Evolutionary conservation across 192 early-diverging fungal genomes (phyloP), one percentile per base, ranked within the genome.

Genomic region (Ambispora gerdemannii): DNA sequence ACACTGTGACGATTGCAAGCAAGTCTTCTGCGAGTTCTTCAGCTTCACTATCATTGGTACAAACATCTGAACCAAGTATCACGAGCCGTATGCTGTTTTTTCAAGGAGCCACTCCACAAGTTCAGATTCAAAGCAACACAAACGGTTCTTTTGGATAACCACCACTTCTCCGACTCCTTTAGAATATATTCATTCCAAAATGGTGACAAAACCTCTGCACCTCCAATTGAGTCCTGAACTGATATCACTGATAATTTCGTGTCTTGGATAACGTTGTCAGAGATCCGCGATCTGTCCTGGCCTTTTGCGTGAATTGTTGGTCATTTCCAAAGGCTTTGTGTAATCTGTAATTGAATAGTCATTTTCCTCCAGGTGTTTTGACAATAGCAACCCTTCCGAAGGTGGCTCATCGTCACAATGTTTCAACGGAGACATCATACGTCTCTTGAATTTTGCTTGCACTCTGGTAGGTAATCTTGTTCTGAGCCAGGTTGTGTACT

Each of bases 1-100:
- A 64, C 22, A 64, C n/a, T 49, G 31, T 60, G 36, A 64, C n/a
- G n/a, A 64, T 64, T 64, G 36, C 38, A 49, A 59, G 56, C 31
- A 49, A 19, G 47, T 49, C 56, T 59, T 59, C 4, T 59, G 22
- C 56, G 22, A 63, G 62, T 28, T 63, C 36, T 63, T 20, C 28
- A 47, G 34, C 25, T 64, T 64, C 25, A 19, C 36, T 64, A 64
- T 49, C 19, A 49, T 49, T 49, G n/a, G 62, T 15, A 64, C 13
- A 49, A 49, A 38, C n/a, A 49, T 64, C 38, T 49, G 36, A 49
- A 64, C 38, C 2, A 22, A 64, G 36, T 27, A 67, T 38, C 28
- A 52, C 30, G 30, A 67, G 8, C 24, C 2, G 24, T 52, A 24
- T 67, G 3, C 50, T 33, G 22, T 67, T 67, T 52, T 67, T 67